phyloP scores from a whole-genome alignment of 805 yeast genomes.

The Saccharomycopsis malanga region DNA sequence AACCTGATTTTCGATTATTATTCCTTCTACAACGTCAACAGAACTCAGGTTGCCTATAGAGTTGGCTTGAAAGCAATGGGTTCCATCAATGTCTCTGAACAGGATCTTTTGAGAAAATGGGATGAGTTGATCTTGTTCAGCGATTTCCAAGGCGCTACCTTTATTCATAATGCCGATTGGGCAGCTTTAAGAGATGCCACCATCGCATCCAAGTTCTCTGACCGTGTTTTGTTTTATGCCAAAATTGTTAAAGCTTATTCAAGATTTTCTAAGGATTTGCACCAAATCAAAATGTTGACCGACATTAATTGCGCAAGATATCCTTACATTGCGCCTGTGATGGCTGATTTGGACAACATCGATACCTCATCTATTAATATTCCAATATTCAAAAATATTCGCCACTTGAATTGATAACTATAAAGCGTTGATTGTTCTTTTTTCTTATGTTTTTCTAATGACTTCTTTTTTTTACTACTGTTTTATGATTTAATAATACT shows the following conservation, averaged over 20 bases:
- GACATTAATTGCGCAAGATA: constrained; percentile 40
- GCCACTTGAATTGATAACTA: not conserved
- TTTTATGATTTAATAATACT: too few species aligned
- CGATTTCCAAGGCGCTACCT: constrained; percentile 44
- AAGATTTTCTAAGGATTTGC: constrained; percentile 40
- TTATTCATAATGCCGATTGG: constrained; percentile 81
- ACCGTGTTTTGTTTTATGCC: constrained; percentile 48
- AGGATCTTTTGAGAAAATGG: constrained; percentile 54
- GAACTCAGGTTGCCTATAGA: constrained; percentile 66
- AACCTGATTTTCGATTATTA: constrained; percentile 58
- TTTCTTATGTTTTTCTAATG: too few species aligned
- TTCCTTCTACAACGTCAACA: constrained; percentile 46
- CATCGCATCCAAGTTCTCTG: constrained; percentile 35
- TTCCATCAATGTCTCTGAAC: constrained; percentile 45
- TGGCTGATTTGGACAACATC: constrained; percentile 32
- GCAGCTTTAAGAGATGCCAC: constrained; percentile 78
- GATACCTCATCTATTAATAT: constrained; percentile 35
- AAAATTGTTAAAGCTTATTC: constrained; percentile 46
- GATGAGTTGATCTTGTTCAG: constrained; percentile 43
- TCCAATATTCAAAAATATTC: constrained; percentile 34
- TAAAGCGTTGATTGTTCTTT: too few species aligned
- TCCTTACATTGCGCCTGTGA: constrained; percentile 33
- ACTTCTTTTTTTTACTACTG: too few species aligned
- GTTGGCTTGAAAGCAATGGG: constrained; percentile 69
- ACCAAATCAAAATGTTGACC: constrained; percentile 40